Base-by-base conservation (phyloP, 2,329 filamentous ascomycete genomes). In the Gnomoniopsis sp. region DNA sequence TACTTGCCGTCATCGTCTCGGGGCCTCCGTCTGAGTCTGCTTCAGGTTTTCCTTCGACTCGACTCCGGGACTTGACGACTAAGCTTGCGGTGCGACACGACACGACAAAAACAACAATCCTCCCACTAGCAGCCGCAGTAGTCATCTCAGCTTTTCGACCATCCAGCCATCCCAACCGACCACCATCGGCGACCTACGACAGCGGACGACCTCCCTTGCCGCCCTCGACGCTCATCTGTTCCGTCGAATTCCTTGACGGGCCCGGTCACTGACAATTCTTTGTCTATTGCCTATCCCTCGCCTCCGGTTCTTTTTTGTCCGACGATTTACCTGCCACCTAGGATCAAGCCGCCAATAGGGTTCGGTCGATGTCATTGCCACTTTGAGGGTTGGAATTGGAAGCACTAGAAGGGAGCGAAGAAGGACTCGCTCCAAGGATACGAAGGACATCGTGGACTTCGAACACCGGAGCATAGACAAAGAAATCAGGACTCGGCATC, bases 361-460 rank as follows among this genome's bases (percentile, higher is more conserved):
- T n/a, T 22, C 36, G 38, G 46, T 55, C 59, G 46, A 58, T 61
- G 59, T 47, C 47, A 61, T 61, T 55, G 56, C 59, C 41, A 51
- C 33, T 55, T 22, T 58, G 53, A 61, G 52, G 23, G 44, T 19
- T 43, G 51, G 33, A 53, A 61, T 15, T 15, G 38, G n/a, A 41
- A 15, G 55, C 49, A 53, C 53, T 50, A 58, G 46, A 41, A 51
- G 55, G 57, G 55, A 49, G 46, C 30, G 34, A 51, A 49, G 49
- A 48, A 48, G 41, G 26, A 15, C 19, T 15, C 17, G 8, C 11
- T 19, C 11, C 38, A 53, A 33, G 41, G 51, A n/a, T 12, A 15
- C 22, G 21, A 43, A 59, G 51, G 36, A 46, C 51, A 36, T 41
- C 48, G 51, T 4, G 58, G 21, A 30, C 34, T 2, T 46, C 30